Evolutionary conservation across 352 stramenopile species (phyloP), one percentile per base, ranked within the genome.

Genomic region (Phytophthora europaea): DNA sequence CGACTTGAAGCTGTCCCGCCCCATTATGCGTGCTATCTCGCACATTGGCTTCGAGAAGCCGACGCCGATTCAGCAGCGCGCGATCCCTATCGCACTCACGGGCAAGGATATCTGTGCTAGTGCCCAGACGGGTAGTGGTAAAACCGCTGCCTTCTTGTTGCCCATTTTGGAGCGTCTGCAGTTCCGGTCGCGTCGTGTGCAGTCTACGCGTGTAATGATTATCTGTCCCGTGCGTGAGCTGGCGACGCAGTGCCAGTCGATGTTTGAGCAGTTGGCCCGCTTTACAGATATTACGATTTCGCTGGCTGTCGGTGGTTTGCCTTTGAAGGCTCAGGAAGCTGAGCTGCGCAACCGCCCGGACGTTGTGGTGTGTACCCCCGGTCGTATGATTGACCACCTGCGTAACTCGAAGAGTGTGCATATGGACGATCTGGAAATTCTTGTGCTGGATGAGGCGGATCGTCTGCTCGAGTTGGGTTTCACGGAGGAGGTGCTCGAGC

Each of bases 391-490:
- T 61, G 98, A 99, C 80, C 97, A 99, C 76, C 75, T 99, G 59
- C 95, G 93, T 65, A 99, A 99, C 83, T 99, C 95, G 2, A 89
- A 93, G 75, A 97, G 91, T 65, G 97, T 99, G 40, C 92, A 99
- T 73, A 91, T 99, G 79, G 97, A 99, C 75, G 97, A 99, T 72
- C 79, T 99, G 10, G 97, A 99, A 78, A 99, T 99, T 59, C 78
- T 99, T 26, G 97, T 99, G 40, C 77, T 97, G 53, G 91, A 97
- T 64, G 91, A 97, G 85, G 91, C 91, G 20, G 98, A 99, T 87
- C 91, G 98, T 1, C 77, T 99, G 45, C 82, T 99, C 23, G 98
- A 99, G 72, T 84, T 99, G 47, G 98, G 98, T 34, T 99, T 99
- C 83, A 97, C 97, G 22, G 98, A 99, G 50, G 98, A 99, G 87